phyloP scores from a whole-genome alignment of 192 early-diverging fungal genomes.

The Umbelopsis sp. region DNA sequence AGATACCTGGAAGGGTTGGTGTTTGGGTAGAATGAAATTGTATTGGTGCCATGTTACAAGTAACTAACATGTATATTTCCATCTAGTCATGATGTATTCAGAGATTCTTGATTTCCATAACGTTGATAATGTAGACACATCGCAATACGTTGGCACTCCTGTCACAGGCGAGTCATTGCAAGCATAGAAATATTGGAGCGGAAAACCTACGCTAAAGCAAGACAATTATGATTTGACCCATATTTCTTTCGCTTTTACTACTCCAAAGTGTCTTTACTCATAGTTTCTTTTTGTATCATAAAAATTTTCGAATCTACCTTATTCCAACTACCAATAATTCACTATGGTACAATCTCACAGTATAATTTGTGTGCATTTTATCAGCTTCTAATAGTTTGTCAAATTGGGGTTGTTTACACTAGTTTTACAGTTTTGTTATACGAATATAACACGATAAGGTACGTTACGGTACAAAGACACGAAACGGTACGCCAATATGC shows the following conservation, averaged over 20 bases:
- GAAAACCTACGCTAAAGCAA: not conserved
- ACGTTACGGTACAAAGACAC: too few species aligned
- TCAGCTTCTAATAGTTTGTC: not conserved
- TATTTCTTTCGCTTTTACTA: not conserved
- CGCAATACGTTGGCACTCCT: constrained; percentile 41
- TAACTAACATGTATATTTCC: not conserved
- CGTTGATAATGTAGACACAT: constrained; percentile 53
- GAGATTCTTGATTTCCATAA: constrained; percentile 77
- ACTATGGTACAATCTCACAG: too few species aligned
- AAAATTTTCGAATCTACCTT: not conserved
- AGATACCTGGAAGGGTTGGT: constrained; percentile 82
- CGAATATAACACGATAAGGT: too few species aligned
- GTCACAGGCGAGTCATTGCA: constrained; percentile 31
- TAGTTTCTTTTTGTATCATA: constrained; percentile 5
- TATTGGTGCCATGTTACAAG: not conserved
- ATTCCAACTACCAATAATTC: too few species aligned
- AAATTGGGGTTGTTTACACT: not conserved
- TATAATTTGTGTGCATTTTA: too few species aligned
- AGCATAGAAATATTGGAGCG: not conserved
- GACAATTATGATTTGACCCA: not conserved
- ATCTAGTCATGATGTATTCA: constrained; percentile 79
- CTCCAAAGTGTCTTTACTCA: too few species aligned
- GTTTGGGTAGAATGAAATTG: not conserved
- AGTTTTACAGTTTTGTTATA: not conserved
- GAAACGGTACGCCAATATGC: not conserved